Evolutionary conservation across 139 green algal genomes (phyloP).

Genomic region (Tetratostichococcus sp.): DNA sequence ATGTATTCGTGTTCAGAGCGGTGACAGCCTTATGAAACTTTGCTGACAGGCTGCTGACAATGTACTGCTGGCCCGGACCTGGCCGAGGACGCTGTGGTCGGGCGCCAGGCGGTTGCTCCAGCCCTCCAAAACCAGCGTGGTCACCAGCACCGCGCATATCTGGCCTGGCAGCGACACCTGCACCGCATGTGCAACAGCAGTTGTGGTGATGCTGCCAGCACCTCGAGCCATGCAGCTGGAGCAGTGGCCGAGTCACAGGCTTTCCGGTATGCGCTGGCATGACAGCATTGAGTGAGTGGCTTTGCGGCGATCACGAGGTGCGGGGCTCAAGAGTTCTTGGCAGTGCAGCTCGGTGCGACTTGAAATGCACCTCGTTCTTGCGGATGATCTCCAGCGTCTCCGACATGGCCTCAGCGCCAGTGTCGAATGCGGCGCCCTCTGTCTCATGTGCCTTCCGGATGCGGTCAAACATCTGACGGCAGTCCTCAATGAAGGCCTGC

Average conservation of each 20-base stretch:
- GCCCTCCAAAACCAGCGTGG: conserved; percentile 83
- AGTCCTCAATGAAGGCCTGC: conserved; percentile 54
- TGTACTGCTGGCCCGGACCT: too few species aligned
- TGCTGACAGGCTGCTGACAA: too few species aligned
- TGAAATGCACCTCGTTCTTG: conserved; percentile 41
- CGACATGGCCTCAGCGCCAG: conserved; percentile 66
- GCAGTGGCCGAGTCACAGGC: too few species aligned
- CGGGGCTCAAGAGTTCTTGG: too few species aligned
- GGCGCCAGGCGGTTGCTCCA: conserved; percentile 75
- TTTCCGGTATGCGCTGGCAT: too few species aligned
- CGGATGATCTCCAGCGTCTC: conserved; percentile 73
- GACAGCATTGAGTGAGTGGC: too few species aligned
- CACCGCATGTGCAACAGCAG: neutral
- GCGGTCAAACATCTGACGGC: conserved; percentile 4
- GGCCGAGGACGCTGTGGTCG: conserved; percentile 53
- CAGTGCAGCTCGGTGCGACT: too few species aligned
- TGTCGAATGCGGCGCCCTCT: conserved; percentile 18
- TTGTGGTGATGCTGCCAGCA: neutral
- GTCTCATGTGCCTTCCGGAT: neutral
- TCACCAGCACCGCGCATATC: conserved; percentile 84
- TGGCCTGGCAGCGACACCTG: conserved; percentile 75
- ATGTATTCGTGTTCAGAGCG: too few species aligned
- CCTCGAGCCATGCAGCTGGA: too few species aligned
- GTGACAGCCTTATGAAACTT: too few species aligned
- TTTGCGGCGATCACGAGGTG: too few species aligned